phyloP scores from a whole-genome alignment of 768 basidiomycete species.

The Mycena crocata region DNA sequence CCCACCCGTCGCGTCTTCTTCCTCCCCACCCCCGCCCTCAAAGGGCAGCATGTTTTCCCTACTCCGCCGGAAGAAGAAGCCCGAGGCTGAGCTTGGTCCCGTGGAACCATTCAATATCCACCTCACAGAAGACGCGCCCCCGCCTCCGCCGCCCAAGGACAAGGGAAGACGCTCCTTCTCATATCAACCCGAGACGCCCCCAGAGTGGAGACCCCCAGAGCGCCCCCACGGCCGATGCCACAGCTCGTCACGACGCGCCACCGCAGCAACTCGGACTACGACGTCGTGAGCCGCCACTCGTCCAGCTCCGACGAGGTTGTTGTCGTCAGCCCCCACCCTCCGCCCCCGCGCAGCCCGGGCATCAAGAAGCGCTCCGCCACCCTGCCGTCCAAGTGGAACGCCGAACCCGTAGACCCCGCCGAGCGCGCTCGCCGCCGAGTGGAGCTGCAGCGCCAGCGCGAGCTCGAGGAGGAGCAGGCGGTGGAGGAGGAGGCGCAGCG shows the following conservation, averaged over 20 bases:
- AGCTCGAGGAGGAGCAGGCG: constrained; percentile 58
- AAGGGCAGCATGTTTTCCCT: constrained; percentile 46
- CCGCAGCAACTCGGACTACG: constrained; percentile 55
- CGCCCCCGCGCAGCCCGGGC: constrained; percentile 22
- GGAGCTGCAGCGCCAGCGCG: constrained; percentile 41
- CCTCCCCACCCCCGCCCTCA: constrained; percentile 24
- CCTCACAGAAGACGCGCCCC: constrained; percentile 43
- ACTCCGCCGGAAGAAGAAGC: constrained; percentile 55
- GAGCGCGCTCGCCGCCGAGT: constrained; percentile 41
- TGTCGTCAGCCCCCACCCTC: constrained; percentile 35
- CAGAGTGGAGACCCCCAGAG: constrained; percentile 10
- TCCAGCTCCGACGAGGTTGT: constrained; percentile 47
- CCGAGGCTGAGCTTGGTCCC: constrained; percentile 34
- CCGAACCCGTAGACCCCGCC: constrained; percentile 24
- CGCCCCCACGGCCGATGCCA: constrained; percentile 34
- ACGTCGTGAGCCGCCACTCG: constrained; percentile 51
- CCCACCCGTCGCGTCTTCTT: constrained; percentile 8
- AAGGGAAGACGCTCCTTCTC: constrained; percentile 37
- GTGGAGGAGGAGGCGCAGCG: constrained; percentile 57
- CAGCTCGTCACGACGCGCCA: constrained; percentile 40
- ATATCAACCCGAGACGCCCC: constrained; percentile 15
- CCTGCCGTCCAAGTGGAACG: constrained; percentile 32
- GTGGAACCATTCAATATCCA: constrained; percentile 29
- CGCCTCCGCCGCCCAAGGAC: constrained; percentile 63
- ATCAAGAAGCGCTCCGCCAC: constrained; percentile 30